A percentile compares a stretch with the other conserved stretches of the same genome.
phyloP scores from a whole-genome alignment of 805 yeast genomes.

The Priceomyces haplophilus region DNA sequence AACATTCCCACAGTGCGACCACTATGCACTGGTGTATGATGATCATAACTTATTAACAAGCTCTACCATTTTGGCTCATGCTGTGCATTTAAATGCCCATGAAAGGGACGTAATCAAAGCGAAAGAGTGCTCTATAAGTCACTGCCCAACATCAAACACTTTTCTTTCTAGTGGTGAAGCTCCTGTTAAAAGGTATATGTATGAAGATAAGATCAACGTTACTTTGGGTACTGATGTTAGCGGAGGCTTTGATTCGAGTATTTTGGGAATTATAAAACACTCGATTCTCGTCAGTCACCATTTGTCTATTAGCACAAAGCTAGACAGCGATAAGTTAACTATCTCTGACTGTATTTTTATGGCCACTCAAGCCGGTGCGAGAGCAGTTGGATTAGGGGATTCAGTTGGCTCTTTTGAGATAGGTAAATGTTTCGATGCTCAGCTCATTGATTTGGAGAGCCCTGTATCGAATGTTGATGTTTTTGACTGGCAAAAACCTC shows the following conservation, averaged over 20 bases:
- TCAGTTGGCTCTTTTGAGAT: slow-evolving; percentile 65
- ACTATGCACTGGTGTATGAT: slow-evolving; percentile 78
- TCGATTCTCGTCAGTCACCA: slow-evolving; percentile 41
- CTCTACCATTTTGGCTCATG: slow-evolving; percentile 85
- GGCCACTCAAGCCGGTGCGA: slow-evolving; percentile 90
- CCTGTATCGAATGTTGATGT: slow-evolving; percentile 63
- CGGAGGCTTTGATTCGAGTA: slow-evolving; percentile 42
- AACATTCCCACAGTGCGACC: slow-evolving; percentile 66
- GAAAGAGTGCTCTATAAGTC: slow-evolving; percentile 71
- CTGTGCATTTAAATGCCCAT: slow-evolving; percentile 64
- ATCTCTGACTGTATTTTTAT: slow-evolving; percentile 72
- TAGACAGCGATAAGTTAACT: slow-evolving; percentile 50
- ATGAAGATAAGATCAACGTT: slow-evolving; percentile 67
- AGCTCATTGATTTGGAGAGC: slow-evolving; percentile 62
- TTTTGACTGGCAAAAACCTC: slow-evolving; percentile 68
- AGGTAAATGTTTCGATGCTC: slow-evolving; percentile 85
- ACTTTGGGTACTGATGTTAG: slow-evolving; percentile 54
- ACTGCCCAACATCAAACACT: slow-evolving; percentile 91
- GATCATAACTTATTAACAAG: slow-evolving; percentile 54
- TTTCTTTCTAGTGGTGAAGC: slow-evolving; percentile 90
- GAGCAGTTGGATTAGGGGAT: slow-evolving; percentile 56
- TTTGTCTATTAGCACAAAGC: slow-evolving; percentile 33
- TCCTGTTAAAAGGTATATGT: slow-evolving; percentile 60
- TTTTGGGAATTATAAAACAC: slow-evolving; percentile 32
- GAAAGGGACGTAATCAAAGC: slow-evolving; percentile 59